A percentile compares a stretch with the other conserved stretches of the same genome.
phyloP scores from a whole-genome alignment of 1,284 basidiomycete genomes.

The Malassezia japonica region DNA sequence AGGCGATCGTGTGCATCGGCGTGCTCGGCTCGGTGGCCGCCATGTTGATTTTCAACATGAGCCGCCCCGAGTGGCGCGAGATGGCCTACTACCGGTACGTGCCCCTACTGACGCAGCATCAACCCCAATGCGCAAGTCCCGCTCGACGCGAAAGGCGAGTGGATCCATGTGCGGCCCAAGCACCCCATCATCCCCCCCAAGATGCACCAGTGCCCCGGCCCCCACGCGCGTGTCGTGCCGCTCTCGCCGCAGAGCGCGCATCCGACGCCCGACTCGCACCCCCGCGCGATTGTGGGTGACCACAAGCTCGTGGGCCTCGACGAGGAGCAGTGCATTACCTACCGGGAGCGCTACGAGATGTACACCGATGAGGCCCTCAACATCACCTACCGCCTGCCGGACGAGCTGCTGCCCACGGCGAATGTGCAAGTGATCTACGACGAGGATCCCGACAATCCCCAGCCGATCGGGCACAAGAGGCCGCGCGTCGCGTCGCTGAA shows the following conservation, averaged over 20 bases:
- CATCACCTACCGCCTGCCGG: slow-evolving; percentile 42
- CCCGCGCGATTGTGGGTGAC: slow-evolving; percentile 41
- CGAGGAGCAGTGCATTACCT: slow-evolving; percentile 43
- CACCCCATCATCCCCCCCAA: slow-evolving; percentile 34
- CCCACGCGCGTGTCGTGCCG: slow-evolving; percentile 30
- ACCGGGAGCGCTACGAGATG: slow-evolving; percentile 41
- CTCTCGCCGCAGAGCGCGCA: slow-evolving; percentile 31
- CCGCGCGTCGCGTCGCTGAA: not conserved
- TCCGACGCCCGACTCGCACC: slow-evolving; percentile 43
- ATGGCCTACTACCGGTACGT: slow-evolving; percentile 41
- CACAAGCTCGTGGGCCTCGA: slow-evolving; percentile 40
- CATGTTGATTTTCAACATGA: slow-evolving; percentile 38
- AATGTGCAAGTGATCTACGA: slow-evolving; percentile 31
- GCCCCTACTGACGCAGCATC: slow-evolving; percentile 12
- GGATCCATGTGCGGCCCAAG: slow-evolving; percentile 16
- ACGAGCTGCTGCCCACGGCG: slow-evolving; percentile 28
- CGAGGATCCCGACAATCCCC: slow-evolving; percentile 45
- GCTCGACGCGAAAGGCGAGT: slow-evolving; percentile 12
- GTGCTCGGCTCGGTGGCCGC: slow-evolving; percentile 32
- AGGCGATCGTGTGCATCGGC: slow-evolving; percentile 36
- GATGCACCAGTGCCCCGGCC: slow-evolving; percentile 36
- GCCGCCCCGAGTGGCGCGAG: slow-evolving; percentile 47
- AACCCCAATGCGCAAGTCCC: slow-evolving; percentile 40
- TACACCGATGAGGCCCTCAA: slow-evolving; percentile 47
- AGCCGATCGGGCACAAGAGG: slow-evolving; percentile 22